Evolutionary conservation across 2,329 filamentous ascomycete species (phyloP).

Genomic region (Cladorrhinum sp.): DNA sequence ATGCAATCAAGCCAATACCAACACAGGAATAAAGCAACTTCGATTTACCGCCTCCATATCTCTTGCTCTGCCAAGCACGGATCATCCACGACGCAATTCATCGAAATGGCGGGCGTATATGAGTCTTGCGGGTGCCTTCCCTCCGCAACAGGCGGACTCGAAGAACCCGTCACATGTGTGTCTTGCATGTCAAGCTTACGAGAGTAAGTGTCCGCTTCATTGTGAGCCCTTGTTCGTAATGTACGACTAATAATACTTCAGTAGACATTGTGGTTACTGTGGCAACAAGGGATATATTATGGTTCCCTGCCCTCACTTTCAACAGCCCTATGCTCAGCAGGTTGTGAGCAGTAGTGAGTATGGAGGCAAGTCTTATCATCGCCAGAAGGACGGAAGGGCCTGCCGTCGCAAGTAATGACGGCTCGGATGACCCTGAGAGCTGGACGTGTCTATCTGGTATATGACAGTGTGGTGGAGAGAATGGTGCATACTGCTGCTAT

Average conservation of each 20-base stretch:
- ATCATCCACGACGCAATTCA: neutral
- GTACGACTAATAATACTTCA: neutral
- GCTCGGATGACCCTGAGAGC: neutral
- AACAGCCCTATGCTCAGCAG: neutral
- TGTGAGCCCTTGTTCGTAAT: too few species aligned
- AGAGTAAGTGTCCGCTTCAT: neutral
- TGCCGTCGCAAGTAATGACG: neutral
- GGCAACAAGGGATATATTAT: neutral
- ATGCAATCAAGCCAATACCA: neutral
- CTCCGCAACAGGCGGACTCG: neutral
- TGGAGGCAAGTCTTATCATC: neutral
- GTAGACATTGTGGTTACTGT: slow-evolving; percentile 5
- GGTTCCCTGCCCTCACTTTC: slow-evolving; percentile 5
- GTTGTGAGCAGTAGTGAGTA: neutral
- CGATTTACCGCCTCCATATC: neutral
- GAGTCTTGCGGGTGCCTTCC: slow-evolving; percentile 1
- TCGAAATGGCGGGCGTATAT: neutral
- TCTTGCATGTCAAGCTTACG: neutral
- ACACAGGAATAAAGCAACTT: neutral
- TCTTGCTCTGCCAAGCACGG: neutral
- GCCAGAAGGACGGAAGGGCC: neutral
- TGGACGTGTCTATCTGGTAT: neutral
- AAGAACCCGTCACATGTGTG: neutral
- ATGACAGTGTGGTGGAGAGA: neutral
- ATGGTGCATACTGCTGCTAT: neutral